A percentile compares a stretch with the other conserved stretches of the same genome.
Conservation (phyloP, 108 stramenopile genomes). For the Skeletonema menzelii region DNA sequence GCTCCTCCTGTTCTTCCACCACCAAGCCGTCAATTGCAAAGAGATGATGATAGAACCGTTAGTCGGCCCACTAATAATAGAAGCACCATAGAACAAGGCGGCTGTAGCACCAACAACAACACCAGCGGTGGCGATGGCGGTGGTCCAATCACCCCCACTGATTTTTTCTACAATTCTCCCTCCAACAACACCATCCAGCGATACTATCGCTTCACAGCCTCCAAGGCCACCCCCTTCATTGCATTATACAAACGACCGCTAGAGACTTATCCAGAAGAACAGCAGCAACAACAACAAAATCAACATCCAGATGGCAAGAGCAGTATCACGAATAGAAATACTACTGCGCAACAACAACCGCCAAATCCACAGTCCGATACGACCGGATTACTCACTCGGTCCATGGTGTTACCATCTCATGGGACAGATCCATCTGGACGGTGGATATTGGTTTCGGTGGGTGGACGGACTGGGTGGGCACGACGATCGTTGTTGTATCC, state of each 20-base stretch:
- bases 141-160: conserved; percentile 1
- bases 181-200: conserved; percentile 78
- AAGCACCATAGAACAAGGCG: neutral
- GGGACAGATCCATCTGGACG: conserved; percentile 77
- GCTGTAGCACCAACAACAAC: neutral
- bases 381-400: conserved; percentile 75
- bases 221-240: conserved; percentile 72
- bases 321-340: neutral
- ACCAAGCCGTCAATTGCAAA: neutral
- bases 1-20: neutral
- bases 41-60: neutral
- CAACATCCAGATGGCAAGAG: neutral
- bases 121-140: neutral
- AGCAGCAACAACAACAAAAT: neutral
- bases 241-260: conserved; percentile 79
- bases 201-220: conserved; percentile 86
- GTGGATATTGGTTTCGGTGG: conserved; percentile 84
- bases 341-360: neutral
- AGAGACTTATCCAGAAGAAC: conserved; percentile 29
- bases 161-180: conserved; percentile 23
- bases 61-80: neutral
- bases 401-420: conserved; percentile 81
- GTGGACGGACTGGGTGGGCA: conserved; percentile 87
- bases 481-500: conserved; percentile 18
- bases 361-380: conserved; percentile 53